Base-by-base conservation (phyloP, 2,329 filamentous ascomycete genomes). In the Ceratocystis lukuohia region DNA sequence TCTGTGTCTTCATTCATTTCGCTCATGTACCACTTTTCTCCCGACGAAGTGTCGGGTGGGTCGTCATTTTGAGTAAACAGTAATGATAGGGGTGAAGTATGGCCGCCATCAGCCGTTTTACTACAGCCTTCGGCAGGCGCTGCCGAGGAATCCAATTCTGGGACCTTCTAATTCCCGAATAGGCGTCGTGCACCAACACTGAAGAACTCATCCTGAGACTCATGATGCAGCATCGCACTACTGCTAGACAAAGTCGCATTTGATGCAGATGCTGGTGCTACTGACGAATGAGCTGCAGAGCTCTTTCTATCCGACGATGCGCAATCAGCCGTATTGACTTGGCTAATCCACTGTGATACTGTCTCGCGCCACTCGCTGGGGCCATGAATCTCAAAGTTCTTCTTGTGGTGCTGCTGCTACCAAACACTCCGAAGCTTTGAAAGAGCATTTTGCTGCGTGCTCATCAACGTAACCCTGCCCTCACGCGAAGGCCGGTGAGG, bases 101-200 rank as follows among this genome's bases (percentile, higher is more conserved):
- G 28, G 15, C 17, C 2, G 6, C 1, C 56, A 37, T 37, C 56
- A 20, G 5, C 15, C 15, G 28, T 59, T 15, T 6, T 2, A 41
- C 12, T 37, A 3, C 6, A 3, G 25, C 15, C 12, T 12, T 59
- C 10, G 8, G 15, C 4, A n/a, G 56, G 56, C 12, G 12, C 7
- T 5, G 17, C 20, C 7, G 17, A 17, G n/a, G 17, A n/a, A 59
- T 37, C 28, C 15, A 5, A 17, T 30, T 59, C 56, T 33, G 20
- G 20, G n/a, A 8, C 15, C 22, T 59, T 33, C 56, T 30, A 59
- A 37, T 37, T 15, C 25, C 56, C 56, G n/a, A 59, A 59, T 33
- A 59, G 56, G 4, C 56, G 56, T 17, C 56, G 56, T 8, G 56
- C 56, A 10, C 56, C 56, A 37, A 59, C 56, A n/a, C 56, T 59